A percentile compares a stretch with the other conserved stretches of the same genome.
Conservation (phyloP, 768 basidiomycete genomes). For the Collybia nuda region DNA sequence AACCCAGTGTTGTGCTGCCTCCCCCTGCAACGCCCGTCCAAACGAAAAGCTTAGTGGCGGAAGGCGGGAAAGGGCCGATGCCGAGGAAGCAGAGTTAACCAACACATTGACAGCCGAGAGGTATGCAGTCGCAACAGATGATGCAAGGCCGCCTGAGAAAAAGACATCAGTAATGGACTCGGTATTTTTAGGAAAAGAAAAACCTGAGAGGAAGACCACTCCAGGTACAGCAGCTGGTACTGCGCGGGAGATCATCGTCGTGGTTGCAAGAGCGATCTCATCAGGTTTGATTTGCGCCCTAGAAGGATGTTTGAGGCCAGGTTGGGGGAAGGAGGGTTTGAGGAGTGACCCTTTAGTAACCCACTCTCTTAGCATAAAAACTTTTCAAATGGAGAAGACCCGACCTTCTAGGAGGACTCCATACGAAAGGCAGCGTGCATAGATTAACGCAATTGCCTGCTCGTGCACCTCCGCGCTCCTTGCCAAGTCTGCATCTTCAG, state of each 20-base stretch:
- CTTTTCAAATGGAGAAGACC: constrained; percentile 2
- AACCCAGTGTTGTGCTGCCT: constrained; percentile 46
- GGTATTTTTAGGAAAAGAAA: background rate
- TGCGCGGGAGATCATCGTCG: constrained; percentile 42
- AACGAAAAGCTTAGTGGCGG: constrained; percentile 51
- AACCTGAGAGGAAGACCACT: constrained; percentile 50
- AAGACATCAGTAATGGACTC: constrained; percentile 1
- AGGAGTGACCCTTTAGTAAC: constrained; percentile 45
- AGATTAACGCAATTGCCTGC: constrained; percentile 43
- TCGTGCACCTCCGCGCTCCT: constrained; percentile 47
- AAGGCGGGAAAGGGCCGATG: constrained; percentile 36
- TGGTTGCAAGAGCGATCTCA: constrained; percentile 45
- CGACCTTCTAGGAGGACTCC: constrained; percentile 50
- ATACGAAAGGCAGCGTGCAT: constrained; percentile 41
- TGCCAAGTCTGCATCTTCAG: constrained; percentile 42
- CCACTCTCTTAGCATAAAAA: background rate
- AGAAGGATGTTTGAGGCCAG: constrained; percentile 41
- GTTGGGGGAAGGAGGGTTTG: constrained; percentile 53
- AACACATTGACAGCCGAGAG: constrained; percentile 40
- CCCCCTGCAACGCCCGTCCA: constrained; percentile 49
- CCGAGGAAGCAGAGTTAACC: constrained; percentile 28
- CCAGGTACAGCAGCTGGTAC: constrained; percentile 48
- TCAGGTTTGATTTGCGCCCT: constrained; percentile 33
- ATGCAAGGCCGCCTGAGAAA: constrained; percentile 40
- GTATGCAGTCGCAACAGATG: constrained; percentile 37